Evolutionary conservation across 441 rosid species (phyloP), one percentile per base, ranked within the genome.

Genomic region (Eutrema salsugineum): DNA sequence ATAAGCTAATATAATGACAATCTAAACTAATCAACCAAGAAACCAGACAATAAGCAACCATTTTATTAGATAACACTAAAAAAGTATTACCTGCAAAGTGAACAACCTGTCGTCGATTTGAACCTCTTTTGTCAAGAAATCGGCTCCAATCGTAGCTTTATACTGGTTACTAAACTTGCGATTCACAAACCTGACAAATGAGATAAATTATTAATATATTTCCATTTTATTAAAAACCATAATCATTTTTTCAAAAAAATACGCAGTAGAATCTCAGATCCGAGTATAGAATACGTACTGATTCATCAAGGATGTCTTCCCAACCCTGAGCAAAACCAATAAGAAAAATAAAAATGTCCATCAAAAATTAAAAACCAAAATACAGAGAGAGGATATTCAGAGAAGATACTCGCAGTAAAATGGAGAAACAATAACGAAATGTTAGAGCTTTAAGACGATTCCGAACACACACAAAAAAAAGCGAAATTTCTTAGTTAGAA

Each of bases 221-320:
- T 9, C 7, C 5, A 27, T 5, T 11, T 38, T 27, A 51, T 27
- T n/a, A 47, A 44, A 3, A 32, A 44, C 8, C 40, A 35, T 14
- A 58, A 57, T 28, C 66, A 43, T 65, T n/a, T n/a, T n/a, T n/a
- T n/a, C n/a, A 2, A 35, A 4, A n/a, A 69, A 48, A 24, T 20
- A 16, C 14, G 50, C 1, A 5, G 11, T 53, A 51, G 28, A 48
- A 16, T 20, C 39, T 60, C n/a, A 55, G 54, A 28, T 32, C 10
- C 43, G 46, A 43, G 68, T 24, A 8, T 11, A 22, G 61, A 71
- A 42, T 73, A 46, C 83, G 33, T 91, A 91, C 97, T 91, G 94
- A 77, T 91, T 93, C 96, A 93, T 93, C 78, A 89, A 80, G 4
- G 97, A 93, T n/a, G 97, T 93, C 85, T 89, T 93, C 79, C 97